Evolutionary conservation across 1,139 yeast genomes (phyloP).

Genomic region (Kodamaea derodonti): DNA sequence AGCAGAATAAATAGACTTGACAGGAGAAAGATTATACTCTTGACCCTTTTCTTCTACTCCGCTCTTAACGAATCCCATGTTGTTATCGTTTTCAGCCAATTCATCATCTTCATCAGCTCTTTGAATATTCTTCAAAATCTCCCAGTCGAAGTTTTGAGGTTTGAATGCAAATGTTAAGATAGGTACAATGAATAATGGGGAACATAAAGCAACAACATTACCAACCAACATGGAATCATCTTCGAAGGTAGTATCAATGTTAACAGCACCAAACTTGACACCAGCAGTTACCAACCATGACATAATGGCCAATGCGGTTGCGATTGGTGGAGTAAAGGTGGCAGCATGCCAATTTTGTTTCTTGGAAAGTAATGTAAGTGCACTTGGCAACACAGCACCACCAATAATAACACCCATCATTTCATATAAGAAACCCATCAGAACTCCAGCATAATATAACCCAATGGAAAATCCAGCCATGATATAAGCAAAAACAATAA

Average conservation of each 20-base stretch:
- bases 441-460: constrained; percentile 72
- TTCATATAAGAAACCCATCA: constrained; percentile 83
- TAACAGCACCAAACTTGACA: constrained; percentile 47
- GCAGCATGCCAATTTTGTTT: constrained; percentile 64
- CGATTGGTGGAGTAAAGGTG: constrained; percentile 55
- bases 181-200: constrained; percentile 71
- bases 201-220: constrained; percentile 72
- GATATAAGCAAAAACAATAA: constrained; percentile 58
- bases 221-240: constrained; percentile 87
- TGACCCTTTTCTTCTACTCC: constrained; percentile 20
- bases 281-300: constrained; percentile 65
- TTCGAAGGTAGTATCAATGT: constrained; percentile 63
- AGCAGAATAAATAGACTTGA: constrained; percentile 32
- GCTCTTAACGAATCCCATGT: constrained; percentile 15
- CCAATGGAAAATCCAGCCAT: constrained; percentile 86
- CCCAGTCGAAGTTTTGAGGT: constrained; percentile 76
- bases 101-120: constrained; percentile 70
- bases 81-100: constrained; percentile 28
- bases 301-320: constrained; percentile 59
- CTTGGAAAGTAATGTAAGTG: constrained; percentile 65
- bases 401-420: constrained; percentile 86
- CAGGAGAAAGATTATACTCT: constrained; percentile 34
- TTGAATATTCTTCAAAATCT: constrained; percentile 49
- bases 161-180: constrained; percentile 59
- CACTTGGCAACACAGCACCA: constrained; percentile 78